A percentile compares a stretch with the other conserved stretches of the same genome.
phyloP scores from a whole-genome alignment of 163 green algal species.

The Chlorella variabilis region DNA sequence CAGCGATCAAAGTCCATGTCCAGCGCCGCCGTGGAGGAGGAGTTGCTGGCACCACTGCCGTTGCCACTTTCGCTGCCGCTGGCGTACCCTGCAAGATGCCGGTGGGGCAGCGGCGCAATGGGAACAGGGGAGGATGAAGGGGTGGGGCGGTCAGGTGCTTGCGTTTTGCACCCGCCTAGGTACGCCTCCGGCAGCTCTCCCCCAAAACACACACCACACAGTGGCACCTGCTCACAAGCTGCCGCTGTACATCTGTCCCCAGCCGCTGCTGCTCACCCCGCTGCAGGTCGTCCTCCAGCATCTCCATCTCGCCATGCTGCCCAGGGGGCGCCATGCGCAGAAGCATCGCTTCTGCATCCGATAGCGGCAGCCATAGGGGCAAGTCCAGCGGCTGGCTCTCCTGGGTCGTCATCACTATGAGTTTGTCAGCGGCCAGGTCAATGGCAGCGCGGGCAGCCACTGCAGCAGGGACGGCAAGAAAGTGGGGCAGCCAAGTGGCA shows the following conservation, averaged over 20 bases:
- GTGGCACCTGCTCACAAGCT: neutral
- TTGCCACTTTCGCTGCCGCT: slow-evolving; percentile 2
- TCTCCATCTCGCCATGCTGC: neutral
- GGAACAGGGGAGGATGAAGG: neutral
- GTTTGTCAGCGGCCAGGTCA: slow-evolving; percentile 64
- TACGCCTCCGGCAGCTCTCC: neutral
- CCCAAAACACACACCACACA: neutral
- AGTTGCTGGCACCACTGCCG: slow-evolving; percentile 7
- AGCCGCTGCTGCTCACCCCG: too few relatives aligned
- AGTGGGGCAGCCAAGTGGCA: neutral
- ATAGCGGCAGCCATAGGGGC: slow-evolving; percentile 83
- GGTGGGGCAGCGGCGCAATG: too few relatives aligned
- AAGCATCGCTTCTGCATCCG: slow-evolving; percentile 70
- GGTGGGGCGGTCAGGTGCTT: too few relatives aligned
- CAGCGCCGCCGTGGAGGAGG: neutral
- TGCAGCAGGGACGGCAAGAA: slow-evolving; percentile 52
- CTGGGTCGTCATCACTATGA: slow-evolving; percentile 42
- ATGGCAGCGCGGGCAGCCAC: slow-evolving; percentile 71
- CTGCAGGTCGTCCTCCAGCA: slow-evolving; percentile 16
- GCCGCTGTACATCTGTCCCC: too few relatives aligned
- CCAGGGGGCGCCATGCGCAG: slow-evolving; percentile 6
- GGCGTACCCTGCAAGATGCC: neutral
- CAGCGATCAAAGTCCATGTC: slow-evolving; percentile 31
- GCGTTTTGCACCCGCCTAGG: too few relatives aligned
- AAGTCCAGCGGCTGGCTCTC: slow-evolving; percentile 50